These are phyloP conservation scores for Parsonsia alboflavescens DNA, from an alignment of 257 asterid species.

Conservation along the genomic window DNA sequence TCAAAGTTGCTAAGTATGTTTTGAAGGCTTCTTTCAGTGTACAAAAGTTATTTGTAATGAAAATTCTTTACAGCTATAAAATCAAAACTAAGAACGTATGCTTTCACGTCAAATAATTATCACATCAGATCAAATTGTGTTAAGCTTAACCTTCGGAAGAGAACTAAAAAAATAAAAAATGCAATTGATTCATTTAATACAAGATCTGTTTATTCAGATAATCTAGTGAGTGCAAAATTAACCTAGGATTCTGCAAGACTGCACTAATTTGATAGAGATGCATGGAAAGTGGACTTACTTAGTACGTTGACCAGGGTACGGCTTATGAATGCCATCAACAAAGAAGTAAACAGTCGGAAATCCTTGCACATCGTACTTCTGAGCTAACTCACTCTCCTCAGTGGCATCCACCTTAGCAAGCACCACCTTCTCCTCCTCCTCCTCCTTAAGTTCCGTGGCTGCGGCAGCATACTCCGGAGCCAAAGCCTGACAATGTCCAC, in stretches of 20 bases:
- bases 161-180: background rate
- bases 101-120: background rate
- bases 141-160: background rate
- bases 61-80: background rate
- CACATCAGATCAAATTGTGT: background rate
- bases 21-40: background rate
- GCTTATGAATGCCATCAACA: constrained; percentile 69
- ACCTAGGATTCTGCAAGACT: background rate
- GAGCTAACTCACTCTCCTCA: constrained; percentile 63
- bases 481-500: constrained; percentile 83
- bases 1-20: too few species aligned
- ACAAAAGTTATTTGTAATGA: background rate
- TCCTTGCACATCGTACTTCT: constrained; percentile 74
- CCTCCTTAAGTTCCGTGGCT: constrained; percentile 69
- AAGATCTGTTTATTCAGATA: background rate
- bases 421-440: constrained; percentile 49
- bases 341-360: constrained; percentile 76
- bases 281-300: constrained; percentile 47
- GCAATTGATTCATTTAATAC: background rate
- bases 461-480: constrained; percentile 98
- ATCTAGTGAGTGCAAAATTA: background rate
- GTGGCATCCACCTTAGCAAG: constrained; percentile 92
- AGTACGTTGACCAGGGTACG: constrained; percentile 70
- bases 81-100: background rate
- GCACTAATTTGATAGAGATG: background rate